Evolutionary conservation across 2,329 filamentous ascomycete genomes (phyloP).

Genomic region (Phymatotrichopsis omnivora): DNA sequence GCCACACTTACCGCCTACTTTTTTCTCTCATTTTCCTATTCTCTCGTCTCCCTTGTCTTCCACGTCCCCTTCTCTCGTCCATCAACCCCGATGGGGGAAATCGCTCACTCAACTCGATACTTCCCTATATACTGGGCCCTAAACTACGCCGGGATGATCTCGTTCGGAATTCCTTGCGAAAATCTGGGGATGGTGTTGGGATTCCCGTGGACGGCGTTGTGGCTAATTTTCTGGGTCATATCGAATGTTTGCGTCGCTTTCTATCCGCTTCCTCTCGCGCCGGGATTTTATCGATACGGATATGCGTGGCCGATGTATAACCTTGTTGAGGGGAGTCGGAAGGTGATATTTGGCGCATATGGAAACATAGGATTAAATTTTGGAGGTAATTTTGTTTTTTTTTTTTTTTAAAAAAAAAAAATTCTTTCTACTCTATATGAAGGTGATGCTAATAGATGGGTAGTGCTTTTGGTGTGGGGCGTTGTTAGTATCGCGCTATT

Average conservation of each 20-base stretch:
- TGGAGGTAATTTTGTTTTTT: conserved; percentile 32
- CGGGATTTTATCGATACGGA: conserved; percentile 51
- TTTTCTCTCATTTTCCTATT: conserved; percentile 53
- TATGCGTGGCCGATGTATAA: conserved; percentile 55
- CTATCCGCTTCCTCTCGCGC: conserved; percentile 49
- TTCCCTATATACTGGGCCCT: conserved; percentile 56
- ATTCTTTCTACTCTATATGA: no score
- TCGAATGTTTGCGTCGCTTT: conserved; percentile 53
- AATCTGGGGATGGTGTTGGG: conserved; percentile 55
- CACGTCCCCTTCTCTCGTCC: conserved; percentile 50
- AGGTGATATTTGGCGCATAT: conserved; percentile 52
- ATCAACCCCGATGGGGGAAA: conserved; percentile 38
- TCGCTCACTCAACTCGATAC: conserved; percentile 44
- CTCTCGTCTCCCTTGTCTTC: conserved; percentile 53
- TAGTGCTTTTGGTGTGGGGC: conserved; percentile 48
- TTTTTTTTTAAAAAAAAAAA: not conserved
- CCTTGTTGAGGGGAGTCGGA: conserved; percentile 49
- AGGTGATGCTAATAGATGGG: not conserved
- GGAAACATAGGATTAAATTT: conserved; percentile 51
- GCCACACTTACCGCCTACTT: conserved; percentile 50
- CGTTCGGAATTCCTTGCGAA: conserved; percentile 53
- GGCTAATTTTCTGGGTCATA: conserved; percentile 55
- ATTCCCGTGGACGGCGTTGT: conserved; percentile 51
- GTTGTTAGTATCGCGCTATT: conserved; percentile 46
- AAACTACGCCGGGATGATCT: conserved; percentile 53